Conservation (phyloP, 1,284 basidiomycete genomes). For the Phenoliferia sp. region DNA sequence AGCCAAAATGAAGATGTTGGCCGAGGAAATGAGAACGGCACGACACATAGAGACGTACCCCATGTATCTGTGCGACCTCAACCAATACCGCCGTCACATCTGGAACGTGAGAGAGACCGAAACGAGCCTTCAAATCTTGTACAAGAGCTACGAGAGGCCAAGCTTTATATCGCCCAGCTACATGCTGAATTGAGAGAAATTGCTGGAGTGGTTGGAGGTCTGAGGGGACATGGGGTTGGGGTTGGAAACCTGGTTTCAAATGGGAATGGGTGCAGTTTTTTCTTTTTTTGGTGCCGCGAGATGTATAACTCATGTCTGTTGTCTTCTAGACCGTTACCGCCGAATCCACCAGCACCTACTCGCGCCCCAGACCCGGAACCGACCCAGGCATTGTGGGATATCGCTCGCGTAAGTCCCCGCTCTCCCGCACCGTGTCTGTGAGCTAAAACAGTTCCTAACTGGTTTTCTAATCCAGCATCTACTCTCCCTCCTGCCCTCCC, state of each 20-base stretch:
- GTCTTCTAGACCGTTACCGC: too few species aligned
- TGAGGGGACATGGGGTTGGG: not conserved
- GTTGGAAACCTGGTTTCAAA: not conserved
- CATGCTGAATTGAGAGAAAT: conserved; percentile 14
- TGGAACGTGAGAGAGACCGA: too few species aligned
- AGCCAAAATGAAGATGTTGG: too few species aligned
- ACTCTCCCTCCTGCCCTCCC: not conserved
- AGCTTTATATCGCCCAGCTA: conserved; percentile 20
- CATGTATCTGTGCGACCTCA: not conserved
- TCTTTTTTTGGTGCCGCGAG: not conserved
- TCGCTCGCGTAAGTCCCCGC: not conserved
- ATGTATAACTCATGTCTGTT: not conserved
- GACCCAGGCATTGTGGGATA: not conserved
- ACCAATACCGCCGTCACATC: too few species aligned
- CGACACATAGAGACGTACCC: too few species aligned
- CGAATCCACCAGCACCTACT: too few species aligned
- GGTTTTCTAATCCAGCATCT: not conserved
- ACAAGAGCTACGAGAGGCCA: conserved; percentile 18
- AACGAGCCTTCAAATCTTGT: conserved; percentile 9
- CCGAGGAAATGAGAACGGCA: too few species aligned
- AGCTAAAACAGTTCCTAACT: not conserved
- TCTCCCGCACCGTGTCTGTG: not conserved
- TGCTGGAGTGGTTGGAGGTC: not conserved
- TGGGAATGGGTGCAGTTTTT: not conserved
- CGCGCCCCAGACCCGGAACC: too few species aligned